Base-by-base conservation (phyloP, 2,329 filamentous ascomycete species). In the Xylaria arbuscula region DNA sequence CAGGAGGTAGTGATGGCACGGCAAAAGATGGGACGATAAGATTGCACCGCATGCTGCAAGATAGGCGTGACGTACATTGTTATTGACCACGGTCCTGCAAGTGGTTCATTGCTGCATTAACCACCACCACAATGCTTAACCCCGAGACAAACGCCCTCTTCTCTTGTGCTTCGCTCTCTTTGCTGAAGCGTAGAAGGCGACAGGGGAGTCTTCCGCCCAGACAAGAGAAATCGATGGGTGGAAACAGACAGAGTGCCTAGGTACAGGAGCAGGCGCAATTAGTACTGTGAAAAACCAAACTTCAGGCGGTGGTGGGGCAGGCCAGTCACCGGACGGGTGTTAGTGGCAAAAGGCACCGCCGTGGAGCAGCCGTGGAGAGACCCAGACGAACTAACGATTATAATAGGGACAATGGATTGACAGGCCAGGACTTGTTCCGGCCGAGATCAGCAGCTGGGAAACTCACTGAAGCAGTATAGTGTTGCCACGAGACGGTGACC, bases 11-110 rank as follows among this genome's bases (percentile, higher is more conserved):
- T 22, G 50, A 56, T 24, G 65, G 64, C 69, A 71, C 51, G 67
- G 66, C 62, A 65, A 71, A 69, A 73, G 74, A 75, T 70, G 59
- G 72, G 72, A 73, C 69, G 55, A 69, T 68, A 70, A 67, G 72
- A 76, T 75, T 72, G 74, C 74, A 77, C 75, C 70, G 75, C 76
- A 77, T 75, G 72, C 75, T 76, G 75, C 76, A 76, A 72, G 74
- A 72, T 71, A 70, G 68, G 74, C 70, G 74, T 76, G 74, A 77
- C 76, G 71, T 77, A 77, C 76, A 74, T 67, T 75, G 71, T 73
- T 74, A 76, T 62, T 71, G 70, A 70, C 69, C 64, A 70, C 70
- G 67, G 70, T 73, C 68, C 73, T 73, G 69, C 71, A 68, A 71
- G 72, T 70, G 67, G 72, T 67, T 76, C 76, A 77, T 77, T 69